phyloP scores from a whole-genome alignment of 805 yeast species.

The Kodamaea lidongshanica region DNA sequence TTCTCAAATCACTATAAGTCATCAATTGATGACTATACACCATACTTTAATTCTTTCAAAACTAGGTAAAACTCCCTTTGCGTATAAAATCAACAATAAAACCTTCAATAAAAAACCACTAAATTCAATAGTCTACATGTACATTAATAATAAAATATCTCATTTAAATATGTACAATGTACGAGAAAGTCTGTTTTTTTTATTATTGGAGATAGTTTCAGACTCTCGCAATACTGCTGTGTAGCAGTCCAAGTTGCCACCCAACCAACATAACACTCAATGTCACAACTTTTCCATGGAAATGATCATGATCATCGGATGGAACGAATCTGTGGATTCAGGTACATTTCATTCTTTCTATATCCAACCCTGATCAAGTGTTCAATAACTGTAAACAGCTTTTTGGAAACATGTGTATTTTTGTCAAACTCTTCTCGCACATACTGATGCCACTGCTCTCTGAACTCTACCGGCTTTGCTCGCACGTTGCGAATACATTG shows the following conservation, averaged over 20 bases:
- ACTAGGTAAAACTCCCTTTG: too few relatives aligned
- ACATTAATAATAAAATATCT: neutral
- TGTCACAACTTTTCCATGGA: neutral
- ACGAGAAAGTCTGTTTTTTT: neutral
- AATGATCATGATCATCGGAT: conserved; percentile 30
- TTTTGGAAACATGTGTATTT: conserved; percentile 53
- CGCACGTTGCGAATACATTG: conserved; percentile 40
- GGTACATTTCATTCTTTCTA: conserved; percentile 64
- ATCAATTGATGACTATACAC: too few relatives aligned
- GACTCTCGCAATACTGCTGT: too few relatives aligned
- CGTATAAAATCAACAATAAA: too few relatives aligned
- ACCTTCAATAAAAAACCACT: too few relatives aligned
- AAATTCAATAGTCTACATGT: conserved; percentile 1
- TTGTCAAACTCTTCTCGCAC: conserved; percentile 59
- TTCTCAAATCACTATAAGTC: too few relatives aligned
- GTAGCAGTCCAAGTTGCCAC: too few relatives aligned
- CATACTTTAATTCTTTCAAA: too few relatives aligned
- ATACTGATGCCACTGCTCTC: conserved; percentile 37
- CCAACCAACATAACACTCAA: too few relatives aligned
- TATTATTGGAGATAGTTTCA: neutral
- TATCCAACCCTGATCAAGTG: conserved; percentile 74
- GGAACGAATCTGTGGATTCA: conserved; percentile 65
- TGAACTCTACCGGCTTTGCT: conserved; percentile 44
- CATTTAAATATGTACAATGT: neutral
- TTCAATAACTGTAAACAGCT: conserved; percentile 81